phyloP scores from a whole-genome alignment of 2,329 filamentous ascomycete genomes.

The Trichoderma oligosporum region DNA sequence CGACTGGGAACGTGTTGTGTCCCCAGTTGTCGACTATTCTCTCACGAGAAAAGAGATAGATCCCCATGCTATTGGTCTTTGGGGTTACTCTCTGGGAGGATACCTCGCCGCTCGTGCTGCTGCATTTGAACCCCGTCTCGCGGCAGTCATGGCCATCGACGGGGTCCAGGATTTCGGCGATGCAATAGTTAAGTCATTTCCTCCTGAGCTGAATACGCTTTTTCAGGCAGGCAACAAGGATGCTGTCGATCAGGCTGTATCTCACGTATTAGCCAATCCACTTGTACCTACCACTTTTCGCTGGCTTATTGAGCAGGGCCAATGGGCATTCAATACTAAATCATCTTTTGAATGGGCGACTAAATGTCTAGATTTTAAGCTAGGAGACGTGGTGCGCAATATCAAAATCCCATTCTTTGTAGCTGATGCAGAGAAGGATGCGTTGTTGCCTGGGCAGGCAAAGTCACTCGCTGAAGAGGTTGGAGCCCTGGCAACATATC shows the following conservation, averaged over 20 bases:
- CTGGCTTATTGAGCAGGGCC: constrained; percentile 28
- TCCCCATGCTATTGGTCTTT: constrained; percentile 31
- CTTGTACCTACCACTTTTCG: constrained; percentile 20
- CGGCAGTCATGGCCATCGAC: constrained; percentile 39
- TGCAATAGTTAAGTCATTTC: constrained; percentile 2
- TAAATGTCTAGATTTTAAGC: background rate
- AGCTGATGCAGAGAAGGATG: constrained; percentile 25
- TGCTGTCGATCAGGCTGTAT: constrained; percentile 23
- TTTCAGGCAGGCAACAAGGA: constrained; percentile 7
- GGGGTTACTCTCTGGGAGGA: constrained; percentile 43
- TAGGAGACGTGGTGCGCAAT: constrained; percentile 23
- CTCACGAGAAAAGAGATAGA: constrained; percentile 30
- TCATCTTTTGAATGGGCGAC: constrained; percentile 26
- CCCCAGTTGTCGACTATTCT: constrained; percentile 40
- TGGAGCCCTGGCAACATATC: constrained; percentile 17
- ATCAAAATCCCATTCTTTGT: constrained; percentile 27
- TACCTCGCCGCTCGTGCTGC: constrained; percentile 40
- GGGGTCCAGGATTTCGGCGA: constrained; percentile 35
- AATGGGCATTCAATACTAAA: constrained; percentile 28
- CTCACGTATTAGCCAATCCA: background rate
- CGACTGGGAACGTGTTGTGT: constrained; percentile 42
- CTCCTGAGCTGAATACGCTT: background rate
- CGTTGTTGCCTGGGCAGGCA: constrained; percentile 22
- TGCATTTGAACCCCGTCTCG: constrained; percentile 42
- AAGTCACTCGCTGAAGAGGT: constrained; percentile 17